Evolutionary conservation across 75 land plant species (phyloP), one percentile per base, ranked within the genome.

Genomic region (Adiantum capillusveneris): DNA sequence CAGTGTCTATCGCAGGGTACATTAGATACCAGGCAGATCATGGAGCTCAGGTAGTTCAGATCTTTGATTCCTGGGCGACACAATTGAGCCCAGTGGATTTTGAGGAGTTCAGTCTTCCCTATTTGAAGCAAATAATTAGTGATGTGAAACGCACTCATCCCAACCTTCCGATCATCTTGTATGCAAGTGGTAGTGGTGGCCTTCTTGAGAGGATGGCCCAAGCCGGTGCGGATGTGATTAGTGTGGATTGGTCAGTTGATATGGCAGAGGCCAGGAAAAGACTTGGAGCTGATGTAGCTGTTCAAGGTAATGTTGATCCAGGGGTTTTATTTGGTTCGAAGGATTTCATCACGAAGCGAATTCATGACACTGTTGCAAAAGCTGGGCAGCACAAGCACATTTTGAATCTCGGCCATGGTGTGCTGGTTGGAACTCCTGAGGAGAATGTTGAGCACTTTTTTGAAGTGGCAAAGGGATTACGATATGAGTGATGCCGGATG

Each of bases 51-150:
- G 95, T 81, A 17, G 98, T 94, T 24, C 98, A 94, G 60, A 90
- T 94, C 25, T 94, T 94, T 59, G 98, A 94, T 58, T 94, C 98
- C 14, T 94, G 98, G 98, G 98, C 98, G 11, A 86, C 98, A 53
- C 91, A 90, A 29, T 80, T 94, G 14, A 86, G 91, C 61, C 98
- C 98, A 0, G 78, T 71, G 0, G 98, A 94, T 55, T 94, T 94
- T 67, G 95, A 89, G 64, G 81, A 76, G 60, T 94, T 90, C 68
- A 89, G 96, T 61, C 73, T 94, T 39, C 98, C 91, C 24, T 94
- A 94, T 64, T 50, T 94, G 58, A 94, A 83, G 64, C 85, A 84
- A 52, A 94, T 94, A n/a, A 91, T 90, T 0, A 75, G 78, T 26
- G 59, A 83, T 13, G 98, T 94, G 29, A 94, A 84, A 62, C 58